phyloP scores from a whole-genome alignment of 768 basidiomycete species.

The Hericium alpestre region DNA sequence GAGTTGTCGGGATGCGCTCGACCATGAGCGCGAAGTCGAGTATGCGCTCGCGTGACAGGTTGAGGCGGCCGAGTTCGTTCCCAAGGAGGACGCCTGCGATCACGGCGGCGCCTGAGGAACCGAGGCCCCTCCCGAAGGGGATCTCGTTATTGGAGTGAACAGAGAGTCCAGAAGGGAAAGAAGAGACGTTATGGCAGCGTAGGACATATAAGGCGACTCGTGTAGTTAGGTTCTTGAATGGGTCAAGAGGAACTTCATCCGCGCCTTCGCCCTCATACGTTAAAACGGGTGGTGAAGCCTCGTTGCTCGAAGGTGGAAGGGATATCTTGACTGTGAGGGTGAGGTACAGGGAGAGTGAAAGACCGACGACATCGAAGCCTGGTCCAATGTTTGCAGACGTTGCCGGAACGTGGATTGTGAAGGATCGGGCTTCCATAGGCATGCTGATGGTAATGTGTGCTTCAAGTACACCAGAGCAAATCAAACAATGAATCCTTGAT shows the following conservation, averaged over 20 bases:
- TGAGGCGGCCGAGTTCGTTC: conserved; percentile 66
- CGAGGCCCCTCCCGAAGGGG: conserved; percentile 94
- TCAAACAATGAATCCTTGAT: not conserved
- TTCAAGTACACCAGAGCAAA: not conserved
- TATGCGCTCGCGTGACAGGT: conserved; percentile 58
- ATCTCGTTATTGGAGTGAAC: conserved; percentile 87
- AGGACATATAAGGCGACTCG: conserved; percentile 96
- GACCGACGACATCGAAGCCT: conserved; percentile 98
- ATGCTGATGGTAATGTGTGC: not conserved
- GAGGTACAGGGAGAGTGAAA: conserved; percentile 82
- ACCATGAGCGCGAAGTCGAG: conserved; percentile 98
- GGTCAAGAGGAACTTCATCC: conserved; percentile 80
- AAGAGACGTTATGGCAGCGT: conserved; percentile 68
- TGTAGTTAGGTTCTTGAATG: conserved; percentile 95
- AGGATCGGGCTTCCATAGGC: conserved; percentile 14
- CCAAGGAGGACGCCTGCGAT: conserved; percentile 92
- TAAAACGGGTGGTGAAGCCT: conserved; percentile 40
- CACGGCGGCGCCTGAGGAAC: conserved; percentile 98
- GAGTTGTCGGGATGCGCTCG: conserved; percentile 98
- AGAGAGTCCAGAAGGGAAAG: conserved; percentile 66
- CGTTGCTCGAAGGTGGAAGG: conserved; percentile 10
- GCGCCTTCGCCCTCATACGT: conserved; percentile 85
- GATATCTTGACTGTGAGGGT: conserved; percentile 54
- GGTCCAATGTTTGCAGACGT: conserved; percentile 98
- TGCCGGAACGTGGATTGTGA: conserved; percentile 84